Conservation (phyloP, 2,329 filamentous ascomycete species). For the Chrysoporthe puriensis region DNA sequence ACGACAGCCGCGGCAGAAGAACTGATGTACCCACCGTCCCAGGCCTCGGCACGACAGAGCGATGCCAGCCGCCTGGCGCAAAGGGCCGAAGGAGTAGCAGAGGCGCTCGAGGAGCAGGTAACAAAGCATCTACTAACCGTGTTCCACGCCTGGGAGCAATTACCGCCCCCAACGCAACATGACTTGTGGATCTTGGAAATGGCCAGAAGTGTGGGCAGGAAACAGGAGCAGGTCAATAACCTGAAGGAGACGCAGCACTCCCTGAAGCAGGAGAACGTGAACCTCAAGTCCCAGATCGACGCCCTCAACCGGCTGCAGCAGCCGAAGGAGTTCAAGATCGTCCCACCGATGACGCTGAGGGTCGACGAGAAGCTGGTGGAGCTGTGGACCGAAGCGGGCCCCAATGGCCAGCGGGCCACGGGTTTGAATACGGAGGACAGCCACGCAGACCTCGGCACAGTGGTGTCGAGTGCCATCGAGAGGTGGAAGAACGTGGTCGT, state of each 20-base stretch:
- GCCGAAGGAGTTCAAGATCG: slow-evolving; percentile 60
- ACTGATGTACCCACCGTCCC: slow-evolving; percentile 50
- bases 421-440: slow-evolving; percentile 56
- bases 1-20: slow-evolving; percentile 57
- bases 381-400: slow-evolving; percentile 50
- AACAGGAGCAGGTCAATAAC: slow-evolving; percentile 57
- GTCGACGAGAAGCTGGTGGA: slow-evolving; percentile 53
- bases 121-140: slow-evolving; percentile 76
- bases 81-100: slow-evolving; percentile 56
- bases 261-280: slow-evolving; percentile 59
- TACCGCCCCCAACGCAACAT: slow-evolving; percentile 59
- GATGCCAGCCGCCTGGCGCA: slow-evolving; percentile 51
- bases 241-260: slow-evolving; percentile 54
- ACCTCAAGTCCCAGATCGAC: slow-evolving; percentile 62
- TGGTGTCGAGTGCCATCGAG: slow-evolving; percentile 60
- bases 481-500: slow-evolving; percentile 65
- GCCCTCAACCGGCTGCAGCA: slow-evolving; percentile 62
- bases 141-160: slow-evolving; percentile 74
- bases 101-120: slow-evolving; percentile 69
- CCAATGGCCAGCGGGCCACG: slow-evolving; percentile 44
- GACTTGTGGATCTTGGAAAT: slow-evolving; percentile 67
- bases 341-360: slow-evolving; percentile 55
- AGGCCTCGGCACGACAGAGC: slow-evolving; percentile 43
- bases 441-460: slow-evolving; percentile 54
- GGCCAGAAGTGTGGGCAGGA: slow-evolving; percentile 61